Base-by-base conservation (phyloP, 352 stramenopile species). In the Globisporangium paddicum region DNA sequence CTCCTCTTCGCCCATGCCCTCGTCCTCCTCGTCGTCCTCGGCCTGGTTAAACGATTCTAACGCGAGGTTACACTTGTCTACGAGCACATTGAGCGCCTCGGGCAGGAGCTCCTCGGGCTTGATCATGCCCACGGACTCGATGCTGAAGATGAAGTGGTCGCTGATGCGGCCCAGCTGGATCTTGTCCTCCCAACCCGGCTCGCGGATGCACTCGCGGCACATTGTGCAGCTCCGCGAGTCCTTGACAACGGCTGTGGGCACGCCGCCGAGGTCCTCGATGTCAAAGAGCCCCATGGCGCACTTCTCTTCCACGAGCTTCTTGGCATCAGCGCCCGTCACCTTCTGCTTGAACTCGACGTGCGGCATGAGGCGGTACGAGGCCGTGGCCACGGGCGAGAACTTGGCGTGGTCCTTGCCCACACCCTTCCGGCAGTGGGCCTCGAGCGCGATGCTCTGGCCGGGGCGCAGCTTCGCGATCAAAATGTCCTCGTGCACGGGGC, bases 341-440 rank as follows among this genome's bases (percentile, higher is more conserved):
- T 75, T 77, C 56, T 87, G 65, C 53, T 75, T 81, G 32, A 95
- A 73, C 49, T 87, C 69, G 34, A 95, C 76, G 56, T 95, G 75
- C 5, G 94, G 93, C 70, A 97, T 85, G 53, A 98, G 62, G 42
- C 93, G 80, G 77, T 99, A 99, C 54, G 86, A 97, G 21, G 96
- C 97, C 5, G 96, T 99, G 1, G 93, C 87, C 18, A 99, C 96
- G 2, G 97, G 97, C 23, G 91, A 98, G 64, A 96, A 99, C 73
- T 99, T 99, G 52, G 97, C 96, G 75, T 99, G 97, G 69, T 98
- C 96, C 62, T 98, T 98, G 21, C 95, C 97, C 5, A 98, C 86
- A 25, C 96, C 96, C 71, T 97, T 97, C 21, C 89, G 83, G 51
- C 87, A 98, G 69, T 98, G 94, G 21, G 91, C 93, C 68, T 99